Percentiles rank a stretch among this genome's conserved stretches.
phyloP scores from a whole-genome alignment of 129 eudicot genomes.

The Flaveria robusta region DNA sequence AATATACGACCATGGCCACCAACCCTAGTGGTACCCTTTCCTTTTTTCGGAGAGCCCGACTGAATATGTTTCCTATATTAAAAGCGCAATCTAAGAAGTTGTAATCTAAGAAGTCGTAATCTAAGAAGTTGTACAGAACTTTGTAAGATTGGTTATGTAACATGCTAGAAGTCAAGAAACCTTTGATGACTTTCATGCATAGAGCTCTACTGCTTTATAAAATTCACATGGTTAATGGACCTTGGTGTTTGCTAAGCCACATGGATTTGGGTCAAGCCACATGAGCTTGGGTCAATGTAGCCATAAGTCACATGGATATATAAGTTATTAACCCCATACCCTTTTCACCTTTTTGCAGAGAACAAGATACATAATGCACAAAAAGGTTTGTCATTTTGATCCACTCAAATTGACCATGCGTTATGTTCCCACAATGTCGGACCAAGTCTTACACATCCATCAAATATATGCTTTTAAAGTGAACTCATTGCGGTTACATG shows the following conservation, averaged over 20 bases:
- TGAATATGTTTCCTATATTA: too few relatives aligned
- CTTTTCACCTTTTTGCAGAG: conserved; percentile 21
- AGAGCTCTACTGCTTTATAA: not conserved
- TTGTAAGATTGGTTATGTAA: not conserved
- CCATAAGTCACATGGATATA: conserved; percentile 27
- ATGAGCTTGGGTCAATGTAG: conserved; percentile 19
- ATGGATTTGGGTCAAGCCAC: conserved; percentile 33
- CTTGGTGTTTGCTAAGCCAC: conserved; percentile 29
- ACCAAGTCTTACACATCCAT: conserved; percentile 1
- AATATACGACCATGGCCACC: too few relatives aligned
- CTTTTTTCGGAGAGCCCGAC: too few relatives aligned
- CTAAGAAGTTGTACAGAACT: too few relatives aligned
- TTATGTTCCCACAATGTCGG: conserved; percentile 24
- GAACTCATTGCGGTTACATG: too few relatives aligned
- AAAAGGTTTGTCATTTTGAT: not conserved
- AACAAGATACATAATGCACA: conserved; percentile 24
- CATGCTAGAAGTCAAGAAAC: conserved; percentile 1
- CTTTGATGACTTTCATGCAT: conserved; percentile 1
- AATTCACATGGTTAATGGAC: conserved; percentile 29
- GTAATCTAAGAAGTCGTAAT: too few relatives aligned
- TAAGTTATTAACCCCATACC: conserved; percentile 13
- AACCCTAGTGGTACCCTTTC: too few relatives aligned
- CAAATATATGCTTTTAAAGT: too few relatives aligned
- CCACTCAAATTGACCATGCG: conserved; percentile 14
- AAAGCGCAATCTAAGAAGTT: too few relatives aligned